phyloP scores from a whole-genome alignment of 2,329 filamentous ascomycete species.

The Akanthomyces muscarius region DNA sequence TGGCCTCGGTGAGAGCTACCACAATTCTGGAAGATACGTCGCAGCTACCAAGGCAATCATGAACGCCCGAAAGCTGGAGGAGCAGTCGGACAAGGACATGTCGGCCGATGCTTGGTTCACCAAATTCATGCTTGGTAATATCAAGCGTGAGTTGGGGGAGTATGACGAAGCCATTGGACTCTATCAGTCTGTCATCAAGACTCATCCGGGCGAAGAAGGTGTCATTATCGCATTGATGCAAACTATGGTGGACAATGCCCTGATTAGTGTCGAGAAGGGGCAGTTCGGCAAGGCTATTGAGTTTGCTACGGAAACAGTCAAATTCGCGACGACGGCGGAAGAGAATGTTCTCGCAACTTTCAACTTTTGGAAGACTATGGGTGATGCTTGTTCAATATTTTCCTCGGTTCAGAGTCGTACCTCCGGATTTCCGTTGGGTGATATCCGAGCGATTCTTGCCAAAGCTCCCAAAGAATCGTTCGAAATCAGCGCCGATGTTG shows the following conservation, averaged over 20 bases:
- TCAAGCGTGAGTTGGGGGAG: conserved; percentile 87
- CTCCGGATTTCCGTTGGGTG: conserved; percentile 55
- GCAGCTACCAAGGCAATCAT: conserved; percentile 90
- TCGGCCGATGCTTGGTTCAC: conserved; percentile 84
- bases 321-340: conserved; percentile 60
- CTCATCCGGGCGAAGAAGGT: conserved; percentile 72
- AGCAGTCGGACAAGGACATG: conserved; percentile 46
- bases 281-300: conserved; percentile 79
- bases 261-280: conserved; percentile 73
- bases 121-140: conserved; percentile 93
- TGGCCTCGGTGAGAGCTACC: conserved; percentile 94
- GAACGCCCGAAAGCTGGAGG: conserved; percentile 74
- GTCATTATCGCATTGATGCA: conserved; percentile 85
- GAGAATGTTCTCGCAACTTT: conserved; percentile 66
- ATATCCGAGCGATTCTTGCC: conserved; percentile 56
- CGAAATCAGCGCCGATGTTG: conserved; percentile 62
- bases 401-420: conserved; percentile 69
- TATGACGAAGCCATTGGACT: conserved; percentile 76
- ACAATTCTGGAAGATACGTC: conserved; percentile 87
- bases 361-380: conserved; percentile 92
- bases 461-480: conserved; percentile 52
- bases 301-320: conserved; percentile 65
- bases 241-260: conserved; percentile 77
- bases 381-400: conserved; percentile 83
- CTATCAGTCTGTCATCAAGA: conserved; percentile 68